Evolutionary conservation across 306 rosid species (phyloP), one percentile per base, ranked within the genome.

Genomic region (Astragalus glycyphyllos): DNA sequence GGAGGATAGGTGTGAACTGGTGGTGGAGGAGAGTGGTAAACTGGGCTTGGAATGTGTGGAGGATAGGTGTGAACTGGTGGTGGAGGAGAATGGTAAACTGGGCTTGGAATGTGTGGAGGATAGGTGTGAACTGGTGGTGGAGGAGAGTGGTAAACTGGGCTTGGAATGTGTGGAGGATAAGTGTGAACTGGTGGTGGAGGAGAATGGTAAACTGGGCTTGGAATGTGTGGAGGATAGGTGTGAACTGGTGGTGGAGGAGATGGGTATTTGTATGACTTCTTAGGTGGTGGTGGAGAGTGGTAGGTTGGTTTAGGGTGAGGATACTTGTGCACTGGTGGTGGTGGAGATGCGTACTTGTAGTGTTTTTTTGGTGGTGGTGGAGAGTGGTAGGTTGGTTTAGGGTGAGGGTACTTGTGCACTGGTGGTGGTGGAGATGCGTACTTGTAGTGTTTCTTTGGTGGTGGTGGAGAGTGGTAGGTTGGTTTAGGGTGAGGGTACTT

Each of bases 141-240:
- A 1, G 79, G 72, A 15, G 81, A 71, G 40, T 77, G 76, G 76
- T 62, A 76, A 0, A 51, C 50, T 69, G 80, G 80, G 75, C 50
- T 70, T 0, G 80, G 75, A 61, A 23, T 32, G 3, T 61, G 67
- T 20, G 57, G 58, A 2, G 80, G 74, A 58, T 57, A 56, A 0
- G 48, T 29, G 38, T 31, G 58, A 6, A 8, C 35, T 4, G 75
- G 69, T n/a, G 74, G 72, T 7, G 74, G 77, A 11, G 78, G 76
- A 60, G 76, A 60, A 20, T 71, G 75, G 55, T 67, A 35, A 0
- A 23, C 20, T 44, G 73, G 73, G 73, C 3, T 59, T 1, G 61
- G 73, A 11, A 7, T 20, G 0, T 44, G 65, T 29, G 40, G 60
- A 10, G 53, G 65, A 10, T 72, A 7, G 11, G 29, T 61, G 26